Evolutionary conservation across 1,139 yeast species (phyloP).

Genomic region (Saccharomyces hybrid): DNA sequence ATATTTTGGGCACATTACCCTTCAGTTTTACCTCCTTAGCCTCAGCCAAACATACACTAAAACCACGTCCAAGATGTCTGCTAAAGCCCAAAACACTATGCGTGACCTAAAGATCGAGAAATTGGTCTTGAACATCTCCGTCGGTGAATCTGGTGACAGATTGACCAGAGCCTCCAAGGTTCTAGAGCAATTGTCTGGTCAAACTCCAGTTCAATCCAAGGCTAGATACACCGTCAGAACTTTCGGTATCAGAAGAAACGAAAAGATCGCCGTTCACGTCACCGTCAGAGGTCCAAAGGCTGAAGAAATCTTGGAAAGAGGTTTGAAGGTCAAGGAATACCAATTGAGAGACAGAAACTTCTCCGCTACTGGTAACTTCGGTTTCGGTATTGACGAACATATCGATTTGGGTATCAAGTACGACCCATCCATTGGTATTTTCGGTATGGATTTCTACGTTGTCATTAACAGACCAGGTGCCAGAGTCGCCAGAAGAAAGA

Average conservation of each 20-base stretch:
- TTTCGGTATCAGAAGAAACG: slow-evolving; percentile 99
- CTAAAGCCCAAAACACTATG: slow-evolving; percentile 67
- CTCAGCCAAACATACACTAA: no score
- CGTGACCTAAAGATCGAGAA: slow-evolving; percentile 99
- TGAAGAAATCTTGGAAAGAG: slow-evolving; percentile 99
- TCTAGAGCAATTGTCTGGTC: slow-evolving; percentile 99
- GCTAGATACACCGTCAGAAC: slow-evolving; percentile 99
- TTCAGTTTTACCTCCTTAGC: no score
- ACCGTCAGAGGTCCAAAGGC: slow-evolving; percentile 99
- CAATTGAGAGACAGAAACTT: slow-evolving; percentile 91
- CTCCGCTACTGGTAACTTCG: slow-evolving; percentile 99
- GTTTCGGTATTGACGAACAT: slow-evolving; percentile 99
- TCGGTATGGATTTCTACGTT: slow-evolving; percentile 99
- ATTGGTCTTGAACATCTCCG: slow-evolving; percentile 99
- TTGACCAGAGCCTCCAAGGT: slow-evolving; percentile 99
- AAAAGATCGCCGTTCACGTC: slow-evolving; percentile 98
- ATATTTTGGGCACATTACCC: no score
- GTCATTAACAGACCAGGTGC: slow-evolving; percentile 99
- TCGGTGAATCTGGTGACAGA: slow-evolving; percentile 99
- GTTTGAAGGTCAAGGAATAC: slow-evolving; percentile 98
- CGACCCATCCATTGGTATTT: slow-evolving; percentile 99
- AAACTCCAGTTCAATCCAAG: slow-evolving; percentile 99
- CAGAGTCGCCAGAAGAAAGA: slow-evolving; percentile 99
- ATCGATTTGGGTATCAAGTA: slow-evolving; percentile 99
- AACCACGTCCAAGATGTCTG: slow-evolving; percentile 31